Base-by-base conservation (phyloP, 345 rosid genomes). In the Luvunga scandens region DNA sequence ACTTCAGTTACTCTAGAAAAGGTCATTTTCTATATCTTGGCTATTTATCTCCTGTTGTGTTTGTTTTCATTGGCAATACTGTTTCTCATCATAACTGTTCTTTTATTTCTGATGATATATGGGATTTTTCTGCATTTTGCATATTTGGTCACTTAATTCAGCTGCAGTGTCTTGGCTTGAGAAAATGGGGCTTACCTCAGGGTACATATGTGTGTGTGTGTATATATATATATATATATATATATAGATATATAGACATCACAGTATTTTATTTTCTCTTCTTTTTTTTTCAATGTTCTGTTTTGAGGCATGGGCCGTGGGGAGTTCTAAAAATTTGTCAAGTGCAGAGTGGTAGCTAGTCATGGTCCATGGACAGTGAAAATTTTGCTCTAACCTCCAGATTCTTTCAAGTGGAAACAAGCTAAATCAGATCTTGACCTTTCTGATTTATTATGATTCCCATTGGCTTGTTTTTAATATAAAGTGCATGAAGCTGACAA, bases 1-100 rank as follows among this genome's bases (percentile, higher is more conserved):
- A 79, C 86, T 72, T 79, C 97, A 50, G 83, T 91, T 78, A 89
- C 97, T 72, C 85, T 92, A 80, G 88, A 87, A 75, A 90, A 92
- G 99, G 99, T 95, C 77, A 79, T 38, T 74, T 80, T 82, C 82
- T 64, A 28, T 39, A 48, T 70, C 50, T 48, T 45, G 45, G 39
- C 38, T n/a, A 13, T 63, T 71, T n/a, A 45, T 69, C 10, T 73
- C 31, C 38, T 21, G 42, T n/a, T 73, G 13, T 25, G 13, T 76
- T 48, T 33, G 60, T 31, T 73, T 39, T 73, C 68, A 42, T 62
- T 45, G 33, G 28, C 24, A 27, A 22, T 27, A 63, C 39, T 71
- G 24, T 75, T 48, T 55, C 56, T 9, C 48, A 61, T 62, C 59
- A 33, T 21, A 42, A 27, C 5, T 21, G 18, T 16, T 0, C 25